Percentiles rank a stretch among this genome's conserved stretches.
Evolutionary conservation across 352 stramenopile species (phyloP).

Genomic region (Phytophthora europaea): DNA sequence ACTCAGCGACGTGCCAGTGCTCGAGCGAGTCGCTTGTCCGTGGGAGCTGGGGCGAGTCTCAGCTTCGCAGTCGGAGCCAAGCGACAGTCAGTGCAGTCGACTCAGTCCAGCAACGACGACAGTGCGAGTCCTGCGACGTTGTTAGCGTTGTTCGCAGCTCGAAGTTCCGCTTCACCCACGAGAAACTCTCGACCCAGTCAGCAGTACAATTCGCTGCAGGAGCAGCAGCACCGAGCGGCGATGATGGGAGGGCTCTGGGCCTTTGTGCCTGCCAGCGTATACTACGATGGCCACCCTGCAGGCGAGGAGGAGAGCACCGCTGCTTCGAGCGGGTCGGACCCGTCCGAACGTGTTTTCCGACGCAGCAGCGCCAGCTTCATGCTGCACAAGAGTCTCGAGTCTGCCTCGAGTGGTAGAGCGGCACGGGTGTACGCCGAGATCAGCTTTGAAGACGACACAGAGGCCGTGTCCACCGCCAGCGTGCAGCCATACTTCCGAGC

Average conservation of each 20-base stretch:
- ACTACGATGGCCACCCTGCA: conserved; percentile 23
- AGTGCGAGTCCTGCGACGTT: conserved; percentile 12
- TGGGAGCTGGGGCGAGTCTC: conserved; percentile 7
- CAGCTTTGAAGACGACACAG: conserved; percentile 39
- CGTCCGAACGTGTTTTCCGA: neutral
- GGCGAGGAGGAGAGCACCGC: neutral
- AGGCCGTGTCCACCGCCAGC: conserved; percentile 4
- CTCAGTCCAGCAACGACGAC: conserved; percentile 4
- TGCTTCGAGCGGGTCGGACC: neutral
- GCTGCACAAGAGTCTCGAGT: conserved; percentile 24
- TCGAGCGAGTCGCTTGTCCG: conserved; percentile 33
- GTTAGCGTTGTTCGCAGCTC: conserved; percentile 29
- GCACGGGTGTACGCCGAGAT: conserved; percentile 69
- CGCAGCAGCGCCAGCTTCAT: conserved; percentile 27
- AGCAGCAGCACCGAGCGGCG: conserved; percentile 15
- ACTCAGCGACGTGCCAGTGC: conserved; percentile 36
- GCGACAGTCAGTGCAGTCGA: conserved; percentile 12
- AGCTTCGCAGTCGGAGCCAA: conserved; percentile 16
- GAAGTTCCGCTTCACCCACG: conserved; percentile 11
- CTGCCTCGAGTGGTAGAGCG: neutral
- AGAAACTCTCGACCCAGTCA: conserved; percentile 12
- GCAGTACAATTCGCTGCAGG: conserved; percentile 17
- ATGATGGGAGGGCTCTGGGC: conserved; percentile 36
- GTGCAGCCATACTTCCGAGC: conserved; percentile 50
- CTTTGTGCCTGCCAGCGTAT: conserved; percentile 27